These are phyloP conservation scores for Alternaria metachromatica DNA, from an alignment of 2,329 filamentous ascomycete genomes.

Conservation along the genomic window DNA sequence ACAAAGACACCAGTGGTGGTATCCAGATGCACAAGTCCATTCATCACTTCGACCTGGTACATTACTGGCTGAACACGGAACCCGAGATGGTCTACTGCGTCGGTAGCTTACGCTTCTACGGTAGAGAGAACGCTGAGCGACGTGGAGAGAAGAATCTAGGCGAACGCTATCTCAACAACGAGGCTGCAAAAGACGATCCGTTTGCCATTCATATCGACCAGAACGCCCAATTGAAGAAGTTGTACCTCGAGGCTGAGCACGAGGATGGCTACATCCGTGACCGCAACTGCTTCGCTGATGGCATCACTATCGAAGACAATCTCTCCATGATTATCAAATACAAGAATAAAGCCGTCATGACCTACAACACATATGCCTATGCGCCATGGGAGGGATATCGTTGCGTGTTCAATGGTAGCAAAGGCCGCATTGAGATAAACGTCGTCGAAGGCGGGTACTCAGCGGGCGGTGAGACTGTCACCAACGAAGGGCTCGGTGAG, in stretches of 20 bases:
- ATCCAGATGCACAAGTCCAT: conserved; percentile 68
- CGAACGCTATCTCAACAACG: conserved; percentile 58
- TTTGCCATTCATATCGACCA: conserved; percentile 65
- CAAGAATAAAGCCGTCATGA: conserved; percentile 62
- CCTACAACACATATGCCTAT: conserved; percentile 66
- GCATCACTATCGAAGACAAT: conserved; percentile 69
- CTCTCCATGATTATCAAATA: conserved; percentile 68
- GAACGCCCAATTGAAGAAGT: conserved; percentile 61
- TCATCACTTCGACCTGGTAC: conserved; percentile 69
- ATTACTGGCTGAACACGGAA: conserved; percentile 66
- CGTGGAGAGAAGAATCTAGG: conserved; percentile 62
- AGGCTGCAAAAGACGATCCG: conserved; percentile 60
- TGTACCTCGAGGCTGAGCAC: conserved; percentile 69
- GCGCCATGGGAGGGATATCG: conserved; percentile 68
- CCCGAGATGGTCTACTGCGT: conserved; percentile 65
- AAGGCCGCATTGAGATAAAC: conserved; percentile 65
- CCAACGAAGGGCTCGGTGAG: conserved; percentile 5
- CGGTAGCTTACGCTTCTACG: conserved; percentile 67
- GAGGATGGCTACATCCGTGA: conserved; percentile 68
- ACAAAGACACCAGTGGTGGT: conserved; percentile 66
- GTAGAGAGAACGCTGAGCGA: conserved; percentile 65
- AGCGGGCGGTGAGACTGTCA: conserved; percentile 57
- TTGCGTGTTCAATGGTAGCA: conserved; percentile 65
- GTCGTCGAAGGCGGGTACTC: conserved; percentile 67
- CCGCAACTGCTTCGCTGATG: conserved; percentile 68